These are phyloP conservation scores for Prunus mongolica DNA, from an alignment of 306 rosid genomes.

Conservation along the genomic window DNA sequence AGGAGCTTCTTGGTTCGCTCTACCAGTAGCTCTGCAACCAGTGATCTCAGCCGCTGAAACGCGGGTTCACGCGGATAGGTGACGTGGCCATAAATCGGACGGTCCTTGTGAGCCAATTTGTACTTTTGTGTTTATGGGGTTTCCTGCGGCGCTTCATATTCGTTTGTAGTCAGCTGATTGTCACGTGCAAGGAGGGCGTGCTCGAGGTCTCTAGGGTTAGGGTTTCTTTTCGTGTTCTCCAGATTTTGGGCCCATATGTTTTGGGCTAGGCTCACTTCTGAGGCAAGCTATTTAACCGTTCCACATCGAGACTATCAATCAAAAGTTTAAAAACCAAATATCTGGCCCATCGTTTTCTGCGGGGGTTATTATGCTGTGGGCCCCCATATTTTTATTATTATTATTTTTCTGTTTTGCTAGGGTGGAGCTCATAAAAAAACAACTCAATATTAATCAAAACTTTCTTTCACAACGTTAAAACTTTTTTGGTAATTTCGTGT, in stretches of 20 bases:
- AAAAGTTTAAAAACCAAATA: background rate
- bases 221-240: conserved; percentile 8
- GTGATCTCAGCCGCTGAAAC: conserved; percentile 58
- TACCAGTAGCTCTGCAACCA: conserved; percentile 65
- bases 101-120: conserved; percentile 29
- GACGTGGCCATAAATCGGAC: conserved; percentile 61
- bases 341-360: background rate
- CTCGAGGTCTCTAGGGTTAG: conserved; percentile 16
- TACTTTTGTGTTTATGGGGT: conserved; percentile 15
- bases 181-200: conserved; percentile 44
- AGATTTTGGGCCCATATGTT: background rate
- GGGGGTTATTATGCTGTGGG: background rate
- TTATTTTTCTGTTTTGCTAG: background rate
- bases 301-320: background rate
- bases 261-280: background rate
- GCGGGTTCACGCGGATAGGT: conserved; percentile 43
- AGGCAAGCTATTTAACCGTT: background rate
- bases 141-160: conserved; percentile 60
- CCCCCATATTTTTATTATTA: background rate
- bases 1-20: conserved; percentile 60
- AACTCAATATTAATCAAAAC: too few relatives aligned
- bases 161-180: conserved; percentile 29
- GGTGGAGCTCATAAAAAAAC: background rate
- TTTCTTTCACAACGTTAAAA: too few relatives aligned
- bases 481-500: too few relatives aligned